Evolutionary conservation across 1,139 yeast genomes (phyloP).

Genomic region (Kurtzmaniella quercitrusa): DNA sequence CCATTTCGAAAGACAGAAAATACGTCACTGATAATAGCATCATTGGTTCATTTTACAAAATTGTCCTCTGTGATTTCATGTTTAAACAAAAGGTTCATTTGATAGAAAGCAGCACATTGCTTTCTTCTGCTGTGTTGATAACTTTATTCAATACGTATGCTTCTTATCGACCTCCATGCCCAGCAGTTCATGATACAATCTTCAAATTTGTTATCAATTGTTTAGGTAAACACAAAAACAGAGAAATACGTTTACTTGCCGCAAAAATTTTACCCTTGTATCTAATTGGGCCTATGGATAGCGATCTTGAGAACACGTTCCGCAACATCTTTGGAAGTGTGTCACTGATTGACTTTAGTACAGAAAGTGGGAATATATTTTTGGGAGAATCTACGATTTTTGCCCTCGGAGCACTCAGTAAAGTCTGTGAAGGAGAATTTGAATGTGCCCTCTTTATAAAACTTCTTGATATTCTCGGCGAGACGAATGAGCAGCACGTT

Average conservation of each 20-base stretch:
- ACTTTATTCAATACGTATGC: conserved; percentile 45
- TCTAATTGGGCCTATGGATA: conserved; percentile 25
- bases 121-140: conserved; percentile 41
- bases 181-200: conserved; percentile 16
- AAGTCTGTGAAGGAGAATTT: conserved; percentile 57
- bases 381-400: conserved; percentile 61
- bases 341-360: conserved; percentile 32
- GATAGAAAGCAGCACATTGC: conserved; percentile 19
- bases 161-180: conserved; percentile 38
- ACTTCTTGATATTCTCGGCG: conserved; percentile 58
- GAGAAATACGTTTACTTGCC: conserved; percentile 52
- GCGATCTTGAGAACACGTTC: conserved; percentile 34
- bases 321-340: conserved; percentile 31
- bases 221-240: conserved; percentile 25
- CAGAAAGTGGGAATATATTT: conserved; percentile 23
- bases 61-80: conserved; percentile 20
- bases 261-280: conserved; percentile 46
- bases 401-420: conserved; percentile 59
- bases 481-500: conserved; percentile 55
- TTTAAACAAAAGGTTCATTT: conserved; percentile 9
- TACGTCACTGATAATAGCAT: conserved; percentile 18
- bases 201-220: conserved; percentile 21
- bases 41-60: conserved; percentile 20
- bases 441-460: conserved; percentile 57
- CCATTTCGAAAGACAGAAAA: conserved; percentile 21